These are phyloP conservation scores for Ilyonectria mors-panacis DNA, from an alignment of 2,329 filamentous ascomycete genomes.

Conservation along the genomic window DNA sequence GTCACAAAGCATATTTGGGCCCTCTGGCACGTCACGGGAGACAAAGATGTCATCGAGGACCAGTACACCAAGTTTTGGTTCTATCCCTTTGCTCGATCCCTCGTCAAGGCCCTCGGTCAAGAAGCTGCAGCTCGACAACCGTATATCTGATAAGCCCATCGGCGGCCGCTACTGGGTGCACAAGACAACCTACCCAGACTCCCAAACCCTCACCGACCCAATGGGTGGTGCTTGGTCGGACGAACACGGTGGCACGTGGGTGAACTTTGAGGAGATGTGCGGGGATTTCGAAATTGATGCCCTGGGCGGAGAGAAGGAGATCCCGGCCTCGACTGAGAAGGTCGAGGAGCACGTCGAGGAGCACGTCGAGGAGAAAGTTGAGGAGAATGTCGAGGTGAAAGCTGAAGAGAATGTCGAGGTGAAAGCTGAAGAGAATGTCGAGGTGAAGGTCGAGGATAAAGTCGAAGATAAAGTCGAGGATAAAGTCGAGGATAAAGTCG, in stretches of 20 bases:
- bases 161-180: conserved; percentile 30
- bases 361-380: too few relatives aligned
- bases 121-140: conserved; percentile 11
- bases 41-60: conserved; percentile 34
- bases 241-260: conserved; percentile 40
- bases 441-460: too few relatives aligned
- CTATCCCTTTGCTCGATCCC: conserved; percentile 28
- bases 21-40: conserved; percentile 35
- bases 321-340: too few relatives aligned
- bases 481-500: too few relatives aligned
- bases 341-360: too few relatives aligned
- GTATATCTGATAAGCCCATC: conserved; percentile 28
- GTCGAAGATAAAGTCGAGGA: too few relatives aligned
- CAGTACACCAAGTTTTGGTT: conserved; percentile 38
- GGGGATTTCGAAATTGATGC: conserved; percentile 40
- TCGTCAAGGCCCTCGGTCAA: conserved; percentile 31
- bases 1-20: conserved; percentile 43
- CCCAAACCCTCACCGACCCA: conserved; percentile 27
- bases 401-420: too few relatives aligned
- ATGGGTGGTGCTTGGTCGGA: conserved; percentile 41
- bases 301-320: conserved; percentile 42
- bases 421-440: too few relatives aligned
- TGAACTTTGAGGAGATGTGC: conserved; percentile 50
- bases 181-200: conserved; percentile 32
- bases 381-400: too few relatives aligned